Evolutionary conservation across 345 rosid species (phyloP).

Genomic region (Aquilaria yunnanensis): DNA sequence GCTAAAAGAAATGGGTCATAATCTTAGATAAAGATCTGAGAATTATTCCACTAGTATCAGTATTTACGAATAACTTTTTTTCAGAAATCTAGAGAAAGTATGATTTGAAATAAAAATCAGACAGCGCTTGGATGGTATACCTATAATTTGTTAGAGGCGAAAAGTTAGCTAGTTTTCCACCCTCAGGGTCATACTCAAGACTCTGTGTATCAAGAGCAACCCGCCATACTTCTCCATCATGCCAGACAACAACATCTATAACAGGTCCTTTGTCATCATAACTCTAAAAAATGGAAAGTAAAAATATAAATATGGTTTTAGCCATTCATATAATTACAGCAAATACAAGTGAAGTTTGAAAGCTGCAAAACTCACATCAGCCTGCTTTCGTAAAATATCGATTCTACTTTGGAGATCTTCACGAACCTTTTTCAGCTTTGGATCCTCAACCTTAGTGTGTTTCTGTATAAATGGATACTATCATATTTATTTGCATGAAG

Average conservation of each 20-base stretch:
- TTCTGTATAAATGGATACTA: conserved; percentile 43
- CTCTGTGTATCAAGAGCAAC: conserved; percentile 92
- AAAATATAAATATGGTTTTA: conserved; percentile 2
- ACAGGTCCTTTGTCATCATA: conserved; percentile 95
- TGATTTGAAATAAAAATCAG: no score
- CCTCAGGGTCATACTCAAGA: conserved; percentile 70
- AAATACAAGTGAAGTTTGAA: conserved; percentile 2
- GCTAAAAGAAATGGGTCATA: no score
- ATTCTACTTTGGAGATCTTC: conserved; percentile 86
- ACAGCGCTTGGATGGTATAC: conserved; percentile 22
- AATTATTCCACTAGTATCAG: no score
- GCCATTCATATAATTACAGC: conserved; percentile 11
- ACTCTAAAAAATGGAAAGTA: conserved; percentile 33
- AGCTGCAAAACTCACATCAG: conserved; percentile 50
- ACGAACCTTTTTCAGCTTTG: conserved; percentile 56
- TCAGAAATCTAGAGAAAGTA: no score
- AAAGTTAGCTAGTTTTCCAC: conserved; percentile 80
- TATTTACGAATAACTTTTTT: no score
- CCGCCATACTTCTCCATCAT: conserved; percentile 96
- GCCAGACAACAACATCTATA: conserved; percentile 95
- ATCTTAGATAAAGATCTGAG: no score
- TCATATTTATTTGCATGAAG: conserved; percentile 2
- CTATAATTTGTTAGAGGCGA: conserved; percentile 76
- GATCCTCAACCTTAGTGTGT: conserved; percentile 63
- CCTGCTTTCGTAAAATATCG: conserved; percentile 75